Evolutionary conservation across 2,329 filamentous ascomycete genomes (phyloP).

Genomic region (Curvularia lunata): DNA sequence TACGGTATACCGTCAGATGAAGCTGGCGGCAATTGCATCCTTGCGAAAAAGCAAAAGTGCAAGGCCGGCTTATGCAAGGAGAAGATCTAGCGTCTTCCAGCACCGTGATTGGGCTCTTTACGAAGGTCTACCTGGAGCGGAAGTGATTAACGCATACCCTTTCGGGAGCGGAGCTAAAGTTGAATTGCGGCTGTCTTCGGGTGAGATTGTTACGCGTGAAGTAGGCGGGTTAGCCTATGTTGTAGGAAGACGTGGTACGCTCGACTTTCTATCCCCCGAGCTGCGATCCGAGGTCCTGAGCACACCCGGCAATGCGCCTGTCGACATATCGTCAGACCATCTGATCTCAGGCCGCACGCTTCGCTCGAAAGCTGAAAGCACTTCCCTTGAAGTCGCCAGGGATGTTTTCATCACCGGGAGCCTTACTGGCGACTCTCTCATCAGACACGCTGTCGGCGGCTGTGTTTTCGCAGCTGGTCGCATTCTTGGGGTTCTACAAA

Average conservation of each 20-base stretch:
- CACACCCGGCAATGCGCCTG: conserved; percentile 7
- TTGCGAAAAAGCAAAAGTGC: conserved; percentile 25
- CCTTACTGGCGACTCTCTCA: conserved; percentile 65
- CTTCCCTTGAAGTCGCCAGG: conserved; percentile 59
- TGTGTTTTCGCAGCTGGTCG: conserved; percentile 64
- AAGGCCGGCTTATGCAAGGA: conserved; percentile 34
- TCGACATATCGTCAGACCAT: conserved; percentile 1
- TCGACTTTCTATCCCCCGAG: conserved; percentile 57
- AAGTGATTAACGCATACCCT: conserved; percentile 51
- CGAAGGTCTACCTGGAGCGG: conserved; percentile 62
- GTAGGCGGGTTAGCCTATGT: conserved; percentile 62
- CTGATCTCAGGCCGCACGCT: conserved; percentile 61
- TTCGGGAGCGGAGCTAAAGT: conserved; percentile 38
- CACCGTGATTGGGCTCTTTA: conserved; percentile 61
- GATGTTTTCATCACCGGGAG: conserved; percentile 65
- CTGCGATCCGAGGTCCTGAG: conserved; percentile 58
- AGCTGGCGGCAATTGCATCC: conserved; percentile 52
- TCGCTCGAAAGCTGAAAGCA: conserved; percentile 57
- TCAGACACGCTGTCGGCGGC: conserved; percentile 65
- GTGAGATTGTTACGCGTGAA: conserved; percentile 52
- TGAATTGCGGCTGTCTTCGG: conserved; percentile 54
- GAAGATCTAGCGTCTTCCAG: conserved; percentile 52
- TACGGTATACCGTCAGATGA: conserved; percentile 66
- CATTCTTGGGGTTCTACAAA: conserved; percentile 46
- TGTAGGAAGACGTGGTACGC: conserved; percentile 62